Conservation (phyloP, 2,329 filamentous ascomycete genomes). For the Macroventuria anomochaeta region DNA sequence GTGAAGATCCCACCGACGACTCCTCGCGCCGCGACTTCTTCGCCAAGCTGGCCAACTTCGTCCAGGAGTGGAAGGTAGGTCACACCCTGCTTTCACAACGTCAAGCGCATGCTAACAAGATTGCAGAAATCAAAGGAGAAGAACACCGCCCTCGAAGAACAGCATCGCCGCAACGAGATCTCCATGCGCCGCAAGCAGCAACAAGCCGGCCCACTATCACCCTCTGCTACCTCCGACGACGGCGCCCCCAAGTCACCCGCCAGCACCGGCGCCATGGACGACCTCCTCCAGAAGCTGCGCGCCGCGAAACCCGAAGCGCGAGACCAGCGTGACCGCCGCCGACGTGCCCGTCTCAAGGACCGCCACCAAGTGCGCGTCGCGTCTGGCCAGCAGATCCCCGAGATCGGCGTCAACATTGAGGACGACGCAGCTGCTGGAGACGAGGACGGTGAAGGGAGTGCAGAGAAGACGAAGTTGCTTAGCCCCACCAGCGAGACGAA, state of each 20-base stretch:
- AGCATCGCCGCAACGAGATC: slow-evolving; percentile 81
- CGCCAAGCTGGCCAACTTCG: slow-evolving; percentile 86
- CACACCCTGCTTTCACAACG: not conserved
- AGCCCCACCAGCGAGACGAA: slow-evolving; percentile 56
- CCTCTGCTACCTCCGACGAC: slow-evolving; percentile 58
- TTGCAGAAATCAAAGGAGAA: slow-evolving; percentile 85
- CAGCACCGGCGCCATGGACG: slow-evolving; percentile 92
- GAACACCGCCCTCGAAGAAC: slow-evolving; percentile 84
- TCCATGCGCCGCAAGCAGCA: slow-evolving; percentile 83
- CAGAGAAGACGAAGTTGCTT: slow-evolving; percentile 58
- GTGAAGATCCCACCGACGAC: slow-evolving; percentile 90
- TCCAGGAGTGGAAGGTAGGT: slow-evolving; percentile 84
- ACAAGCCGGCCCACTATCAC: slow-evolving; percentile 52
- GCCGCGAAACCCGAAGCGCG: slow-evolving; percentile 88
- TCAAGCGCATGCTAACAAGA: slow-evolving; percentile 10
- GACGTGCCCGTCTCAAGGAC: slow-evolving; percentile 87
- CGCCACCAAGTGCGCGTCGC: slow-evolving; percentile 88
- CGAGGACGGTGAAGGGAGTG: slow-evolving; percentile 22
- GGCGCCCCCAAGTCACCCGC: slow-evolving; percentile 65
- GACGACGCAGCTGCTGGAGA: slow-evolving; percentile 50
- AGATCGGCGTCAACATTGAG: slow-evolving; percentile 63
- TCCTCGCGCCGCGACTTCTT: slow-evolving; percentile 96
- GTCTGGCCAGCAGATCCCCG: slow-evolving; percentile 86
- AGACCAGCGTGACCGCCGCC: slow-evolving; percentile 86
- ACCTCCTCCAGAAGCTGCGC: slow-evolving; percentile 89